Evolutionary conservation across 2,329 filamentous ascomycete species (phyloP).

Genomic region (Botrytis paeoniae): DNA sequence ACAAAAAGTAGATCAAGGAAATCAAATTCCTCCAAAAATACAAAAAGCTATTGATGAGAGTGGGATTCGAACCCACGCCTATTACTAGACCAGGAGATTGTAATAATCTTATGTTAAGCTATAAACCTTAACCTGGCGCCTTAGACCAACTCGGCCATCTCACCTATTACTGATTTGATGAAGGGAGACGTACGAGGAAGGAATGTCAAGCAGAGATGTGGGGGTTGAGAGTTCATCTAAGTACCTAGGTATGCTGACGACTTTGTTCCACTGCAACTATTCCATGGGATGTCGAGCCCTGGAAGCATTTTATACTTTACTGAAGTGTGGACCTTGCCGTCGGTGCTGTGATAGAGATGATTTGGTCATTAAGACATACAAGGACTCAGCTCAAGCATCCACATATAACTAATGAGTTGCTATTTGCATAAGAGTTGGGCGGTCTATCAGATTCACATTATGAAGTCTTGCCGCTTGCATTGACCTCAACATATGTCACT

Average conservation of each 20-base stretch:
- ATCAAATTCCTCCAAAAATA: not conserved
- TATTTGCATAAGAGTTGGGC: too few relatives aligned
- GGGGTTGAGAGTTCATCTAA: not conserved
- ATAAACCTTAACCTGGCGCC: constrained; percentile 14
- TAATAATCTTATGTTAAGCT: not conserved
- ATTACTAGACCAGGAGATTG: constrained; percentile 13
- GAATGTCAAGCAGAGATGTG: not conserved
- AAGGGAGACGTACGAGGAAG: fast-evolving
- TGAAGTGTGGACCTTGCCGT: not conserved
- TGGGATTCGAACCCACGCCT: constrained; percentile 15
- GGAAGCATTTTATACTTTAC: not conserved
- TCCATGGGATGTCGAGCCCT: not conserved
- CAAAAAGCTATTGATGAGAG: not conserved
- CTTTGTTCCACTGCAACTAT: too few relatives aligned
- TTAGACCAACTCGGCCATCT: constrained; percentile 16
- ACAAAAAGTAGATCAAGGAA: too few relatives aligned
- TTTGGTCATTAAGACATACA: not conserved
- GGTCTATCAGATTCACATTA: not conserved
- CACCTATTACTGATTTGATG: not conserved
- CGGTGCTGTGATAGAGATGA: too few relatives aligned
- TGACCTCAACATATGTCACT: not conserved
- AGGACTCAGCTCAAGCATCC: not conserved
- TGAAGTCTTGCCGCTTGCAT: not conserved
- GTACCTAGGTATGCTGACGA: too few relatives aligned
- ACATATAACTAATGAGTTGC: not conserved